Conservation (phyloP, 2,329 filamentous ascomycete species). For the Ascochyta fabae region DNA sequence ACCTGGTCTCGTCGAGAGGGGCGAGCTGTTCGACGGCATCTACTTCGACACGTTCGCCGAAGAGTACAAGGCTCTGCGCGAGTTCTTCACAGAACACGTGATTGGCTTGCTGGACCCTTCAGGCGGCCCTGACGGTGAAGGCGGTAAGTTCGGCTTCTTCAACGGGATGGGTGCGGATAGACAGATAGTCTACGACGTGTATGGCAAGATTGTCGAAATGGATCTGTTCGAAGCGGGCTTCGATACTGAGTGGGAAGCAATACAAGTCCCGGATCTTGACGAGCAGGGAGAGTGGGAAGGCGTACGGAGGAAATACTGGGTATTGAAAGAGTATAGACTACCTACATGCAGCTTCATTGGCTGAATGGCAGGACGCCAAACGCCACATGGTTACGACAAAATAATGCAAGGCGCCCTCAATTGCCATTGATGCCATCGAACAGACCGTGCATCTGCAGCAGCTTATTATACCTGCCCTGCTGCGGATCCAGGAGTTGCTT, state of each 20-base stretch:
- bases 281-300: conserved; percentile 84
- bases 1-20: conserved; percentile 53
- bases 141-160: conserved; percentile 67
- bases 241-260: conserved; percentile 84
- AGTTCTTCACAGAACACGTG: conserved; percentile 88
- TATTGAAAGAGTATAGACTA: conserved; percentile 76
- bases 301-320: conserved; percentile 89
- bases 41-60: conserved; percentile 99
- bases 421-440: conserved; percentile 30
- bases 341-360: conserved; percentile 77
- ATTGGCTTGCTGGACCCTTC: conserved; percentile 74
- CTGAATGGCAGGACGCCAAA: conserved; percentile 47
- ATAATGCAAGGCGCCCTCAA: neutral
- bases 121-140: conserved; percentile 49
- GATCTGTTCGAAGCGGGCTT: conserved; percentile 88
- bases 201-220: conserved; percentile 86
- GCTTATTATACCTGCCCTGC: conserved; percentile 50
- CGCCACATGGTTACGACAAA: conserved; percentile 3
- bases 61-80: conserved; percentile 82
- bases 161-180: conserved; percentile 88
- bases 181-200: conserved; percentile 94
- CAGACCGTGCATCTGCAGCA: conserved; percentile 46
- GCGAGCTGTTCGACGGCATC: conserved; percentile 60
- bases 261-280: conserved; percentile 75
- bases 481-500: conserved; percentile 51